Evolutionary conservation across 495 filamentous ascomycete genomes (phyloP).

Genomic region (Friedmanniomyces simplex): DNA sequence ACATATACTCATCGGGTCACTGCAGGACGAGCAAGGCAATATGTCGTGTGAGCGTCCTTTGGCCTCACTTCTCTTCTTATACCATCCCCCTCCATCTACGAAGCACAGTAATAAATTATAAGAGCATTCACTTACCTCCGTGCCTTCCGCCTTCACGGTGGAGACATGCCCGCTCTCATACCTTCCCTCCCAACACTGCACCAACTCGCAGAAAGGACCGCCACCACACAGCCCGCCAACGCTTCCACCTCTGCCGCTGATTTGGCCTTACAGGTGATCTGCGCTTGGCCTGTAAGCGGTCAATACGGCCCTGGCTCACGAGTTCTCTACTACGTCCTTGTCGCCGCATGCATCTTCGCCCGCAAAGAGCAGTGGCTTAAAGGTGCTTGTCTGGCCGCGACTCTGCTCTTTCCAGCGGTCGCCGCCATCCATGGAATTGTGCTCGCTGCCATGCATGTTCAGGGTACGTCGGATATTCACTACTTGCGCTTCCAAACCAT

Average conservation of each 20-base stretch:
- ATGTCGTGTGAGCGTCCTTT: background rate
- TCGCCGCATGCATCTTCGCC: slow-evolving; percentile 48
- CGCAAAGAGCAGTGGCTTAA: slow-evolving; percentile 47
- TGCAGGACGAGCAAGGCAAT: background rate
- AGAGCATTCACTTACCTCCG: no score
- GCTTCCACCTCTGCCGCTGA: background rate
- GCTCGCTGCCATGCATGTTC: slow-evolving; percentile 42
- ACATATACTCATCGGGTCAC: background rate
- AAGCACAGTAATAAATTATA: no score
- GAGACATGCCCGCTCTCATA: background rate
- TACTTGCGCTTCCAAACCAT: no score
- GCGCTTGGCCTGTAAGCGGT: slow-evolving; percentile 50
- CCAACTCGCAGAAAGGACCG: background rate
- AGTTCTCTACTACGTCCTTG: slow-evolving; percentile 44
- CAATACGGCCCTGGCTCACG: slow-evolving; percentile 37
- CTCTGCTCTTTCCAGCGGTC: slow-evolving; percentile 49
- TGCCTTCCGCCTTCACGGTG: background rate
- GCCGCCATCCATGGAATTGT: slow-evolving; percentile 51
- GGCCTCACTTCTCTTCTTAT: background rate
- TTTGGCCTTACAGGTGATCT: slow-evolving; percentile 40
- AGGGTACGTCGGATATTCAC: slow-evolving; percentile 36
- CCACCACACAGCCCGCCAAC: background rate
- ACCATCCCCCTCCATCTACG: background rate
- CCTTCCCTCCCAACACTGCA: background rate
- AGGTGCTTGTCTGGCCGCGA: slow-evolving; percentile 50